Base-by-base conservation (phyloP, 176 grass and related monocot species). In the Cenchrus purpureus region DNA sequence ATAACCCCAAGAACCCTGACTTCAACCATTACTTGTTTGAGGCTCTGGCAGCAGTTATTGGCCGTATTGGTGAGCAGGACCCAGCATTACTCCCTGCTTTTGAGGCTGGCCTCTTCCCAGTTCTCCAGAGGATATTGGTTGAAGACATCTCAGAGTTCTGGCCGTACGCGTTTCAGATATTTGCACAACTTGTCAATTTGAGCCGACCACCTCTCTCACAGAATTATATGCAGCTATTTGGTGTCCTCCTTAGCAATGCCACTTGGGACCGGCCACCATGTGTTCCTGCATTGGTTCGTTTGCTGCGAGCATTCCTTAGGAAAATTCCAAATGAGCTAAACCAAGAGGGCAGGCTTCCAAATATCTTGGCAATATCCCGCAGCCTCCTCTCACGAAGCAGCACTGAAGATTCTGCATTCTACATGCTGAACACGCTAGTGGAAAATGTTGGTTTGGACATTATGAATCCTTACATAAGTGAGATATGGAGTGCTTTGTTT, bases 1-100 rank as follows among this genome's bases (percentile, higher is more conserved):
- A 98, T 86, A 98, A 98, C 80, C 96, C 96, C 64, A 95, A 91
- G 84, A 95, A 98, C 52, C 96, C 96, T 79, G 87, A 92, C 81
- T 98, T 98, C 54, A 98, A 98, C 70, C 96, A 98, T 84, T 98
- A 98, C 82, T 66, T 98, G 53, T 98, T 98, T 77, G 96, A 98
- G 81, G 86, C 96, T 22, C 89, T 98, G 68, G 91, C 96, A 60
- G 96, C 96, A 77, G 77, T 95, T 82, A 87, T 95, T 82, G 89
- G 93, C 19, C 86, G 70, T 37, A 66, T 87, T 48, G 93, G 93
- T 34, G 95, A 92, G 80, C 84, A 88, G 76, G 93, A 98, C 52
- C 89, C 91, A 57, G 14, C 87, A 51, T 67, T 98, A 32, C 68
- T 98, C 59, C 87, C 68, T 55, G 50, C 81, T 29, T 98, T 98